Evolutionary conservation across 495 filamentous ascomycete genomes (phyloP), one percentile per base, ranked within the genome.

Genomic region (Penicillium atrosanguineum): DNA sequence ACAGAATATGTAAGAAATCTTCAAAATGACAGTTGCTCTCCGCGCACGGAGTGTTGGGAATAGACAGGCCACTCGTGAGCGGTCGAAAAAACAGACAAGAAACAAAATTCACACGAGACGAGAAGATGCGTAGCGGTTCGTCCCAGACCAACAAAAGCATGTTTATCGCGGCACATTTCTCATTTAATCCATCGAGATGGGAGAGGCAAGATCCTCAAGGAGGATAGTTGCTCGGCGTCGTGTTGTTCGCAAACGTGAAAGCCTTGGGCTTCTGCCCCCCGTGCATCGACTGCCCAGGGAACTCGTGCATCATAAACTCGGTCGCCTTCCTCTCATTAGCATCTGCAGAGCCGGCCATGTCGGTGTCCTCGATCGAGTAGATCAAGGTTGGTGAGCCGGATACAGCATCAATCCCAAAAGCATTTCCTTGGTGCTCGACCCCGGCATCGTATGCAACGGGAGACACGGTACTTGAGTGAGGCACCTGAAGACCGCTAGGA

Each of bases 241-340:
- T 60, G 53, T 76, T 74, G 53, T 71, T 69, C 15, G 61, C 50
- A 60, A 79, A 79, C 28, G 70, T 70, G 47, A 74, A 79, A 23
- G 63, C 69, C 58, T 75, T 75, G 12, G 70, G 66, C 52, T 70
- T 70, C 37, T 75, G 71, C 9, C 52, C 46, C 37, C 67, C 65
- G 48, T 68, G 64, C 2, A 71, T 70, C 46, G 73, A 68, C 50
- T 76, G 74, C 57, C 75, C 67, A 12, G 74, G 69, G 46, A 70
- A 77, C 38, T 78, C 71, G 26, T 71, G 69, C 51, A 79, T 73
- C 52, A 69, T 61, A 55, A 77, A 78, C 48, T 76, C 69, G 1
- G 69, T 61, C 9, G 55, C 60, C 58, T 75, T 76, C 43, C 61
- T 48, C 14, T 73, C 69, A 7, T 57, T 62, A 25, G 48, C 39